Conservation (phyloP, 371 early-diverging fungal genomes). For the Smittium mucronatum region DNA sequence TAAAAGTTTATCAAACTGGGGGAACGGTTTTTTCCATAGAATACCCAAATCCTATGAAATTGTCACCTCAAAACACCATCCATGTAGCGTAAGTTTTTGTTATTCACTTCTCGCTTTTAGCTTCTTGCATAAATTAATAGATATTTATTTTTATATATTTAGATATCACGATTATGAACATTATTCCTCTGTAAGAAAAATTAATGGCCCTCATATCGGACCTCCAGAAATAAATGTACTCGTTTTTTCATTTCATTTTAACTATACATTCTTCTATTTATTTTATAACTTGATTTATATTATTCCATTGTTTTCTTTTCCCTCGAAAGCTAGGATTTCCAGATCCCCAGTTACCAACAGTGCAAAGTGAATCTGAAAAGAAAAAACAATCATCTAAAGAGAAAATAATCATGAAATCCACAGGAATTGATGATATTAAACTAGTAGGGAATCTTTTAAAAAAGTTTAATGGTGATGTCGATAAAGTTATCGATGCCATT, state of each 20-base stretch:
- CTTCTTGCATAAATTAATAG: background rate
- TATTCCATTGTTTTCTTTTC: too few species aligned
- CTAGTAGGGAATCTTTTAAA: background rate
- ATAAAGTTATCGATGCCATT: constrained; percentile 1
- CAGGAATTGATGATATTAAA: background rate
- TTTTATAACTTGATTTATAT: too few species aligned
- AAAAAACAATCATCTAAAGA: constrained; percentile 8
- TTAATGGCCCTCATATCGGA: constrained; percentile 47
- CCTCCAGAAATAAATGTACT: constrained; percentile 43
- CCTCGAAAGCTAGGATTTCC: constrained; percentile 2
- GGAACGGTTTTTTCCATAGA: constrained; percentile 53
- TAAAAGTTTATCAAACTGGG: constrained; percentile 69
- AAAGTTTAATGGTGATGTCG: constrained; percentile 6
- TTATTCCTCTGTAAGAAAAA: constrained; percentile 60
- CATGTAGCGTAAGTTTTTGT: constrained; percentile 53
- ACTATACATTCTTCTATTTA: too few species aligned
- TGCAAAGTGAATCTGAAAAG: background rate
- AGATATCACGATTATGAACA: constrained; percentile 77
- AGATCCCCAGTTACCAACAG: background rate
- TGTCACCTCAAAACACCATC: constrained; percentile 33
- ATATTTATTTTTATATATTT: background rate
- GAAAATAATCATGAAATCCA: background rate
- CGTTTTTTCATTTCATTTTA: background rate
- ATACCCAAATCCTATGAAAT: constrained; percentile 32
- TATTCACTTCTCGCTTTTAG: background rate